Evolutionary conservation across 2,329 filamentous ascomycete species (phyloP).

Genomic region (Ophiobolus disseminans): DNA sequence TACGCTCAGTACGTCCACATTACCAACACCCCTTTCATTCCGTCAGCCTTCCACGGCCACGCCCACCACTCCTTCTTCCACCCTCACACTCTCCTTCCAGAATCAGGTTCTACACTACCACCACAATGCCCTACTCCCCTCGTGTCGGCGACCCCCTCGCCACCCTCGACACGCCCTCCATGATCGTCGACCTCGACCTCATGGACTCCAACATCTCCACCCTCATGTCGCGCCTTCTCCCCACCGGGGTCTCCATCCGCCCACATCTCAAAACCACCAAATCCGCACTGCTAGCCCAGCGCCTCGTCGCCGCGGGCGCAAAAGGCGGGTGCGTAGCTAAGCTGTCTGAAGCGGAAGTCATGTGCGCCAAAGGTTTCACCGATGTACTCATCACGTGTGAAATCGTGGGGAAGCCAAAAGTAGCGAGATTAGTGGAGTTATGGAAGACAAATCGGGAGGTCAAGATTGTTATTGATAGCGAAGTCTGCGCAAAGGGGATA

Average conservation of each 20-base stretch:
- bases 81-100: not conserved
- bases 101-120: not conserved
- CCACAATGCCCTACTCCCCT: slow-evolving; percentile 47
- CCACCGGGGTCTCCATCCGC: slow-evolving; percentile 55
- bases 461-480: slow-evolving; percentile 59
- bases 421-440: slow-evolving; percentile 55
- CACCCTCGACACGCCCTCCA: slow-evolving; percentile 62
- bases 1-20: no score
- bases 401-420: slow-evolving; percentile 57
- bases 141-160: slow-evolving; percentile 53
- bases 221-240: slow-evolving; percentile 55
- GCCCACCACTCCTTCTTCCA: not conserved
- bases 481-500: slow-evolving; percentile 55
- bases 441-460: slow-evolving; percentile 49
- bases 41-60: not conserved
- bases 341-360: slow-evolving; percentile 53
- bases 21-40: not conserved
- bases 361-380: slow-evolving; percentile 54
- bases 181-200: slow-evolving; percentile 61
- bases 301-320: slow-evolving; percentile 56
- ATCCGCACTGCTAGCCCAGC: slow-evolving; percentile 54
- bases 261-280: slow-evolving; percentile 64
- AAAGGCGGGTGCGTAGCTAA: slow-evolving; percentile 62
- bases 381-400: slow-evolving; percentile 62
- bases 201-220: slow-evolving; percentile 61